Percentiles rank a stretch among this genome's conserved stretches.
These are phyloP conservation scores for Pichia sp. DNA, from an alignment of 1,139 yeast genomes.

Conservation along the genomic window DNA sequence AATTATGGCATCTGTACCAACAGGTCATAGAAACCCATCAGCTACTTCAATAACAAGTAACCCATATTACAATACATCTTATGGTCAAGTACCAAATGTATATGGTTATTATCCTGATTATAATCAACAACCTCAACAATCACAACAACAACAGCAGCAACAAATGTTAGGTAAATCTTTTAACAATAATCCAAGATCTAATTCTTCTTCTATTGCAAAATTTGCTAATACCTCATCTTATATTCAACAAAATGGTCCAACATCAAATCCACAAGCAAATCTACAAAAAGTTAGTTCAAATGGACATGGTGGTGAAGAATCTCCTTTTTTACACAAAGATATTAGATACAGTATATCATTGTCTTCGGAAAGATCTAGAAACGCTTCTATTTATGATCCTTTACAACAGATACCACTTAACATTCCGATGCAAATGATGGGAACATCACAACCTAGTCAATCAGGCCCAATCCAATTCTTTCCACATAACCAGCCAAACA, in stretches of 20 bases:
- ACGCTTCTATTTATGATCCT: conserved; percentile 34
- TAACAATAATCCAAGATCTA: not conserved
- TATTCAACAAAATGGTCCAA: conserved; percentile 6
- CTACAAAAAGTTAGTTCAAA: not conserved
- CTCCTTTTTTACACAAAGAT: conserved; percentile 29
- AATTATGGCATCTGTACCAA: not conserved
- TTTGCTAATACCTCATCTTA: not conserved
- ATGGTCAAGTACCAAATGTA: not conserved
- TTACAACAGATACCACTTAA: conserved; percentile 26
- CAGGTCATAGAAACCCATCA: conserved; percentile 11
- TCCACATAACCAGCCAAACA: not conserved
- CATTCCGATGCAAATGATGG: not conserved
- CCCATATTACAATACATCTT: conserved; percentile 11
- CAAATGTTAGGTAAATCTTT: not conserved
- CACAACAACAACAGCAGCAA: conserved; percentile 1
- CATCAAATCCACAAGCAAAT: conserved; percentile 10
- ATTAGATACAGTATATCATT: conserved; percentile 30
- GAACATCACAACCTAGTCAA: not conserved
- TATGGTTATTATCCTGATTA: conserved; percentile 8
- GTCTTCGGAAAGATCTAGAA: conserved; percentile 28
- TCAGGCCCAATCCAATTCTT: not conserved
- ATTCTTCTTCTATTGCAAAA: not conserved
- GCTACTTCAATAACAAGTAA: conserved; percentile 13
- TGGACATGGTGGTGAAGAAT: conserved; percentile 13
- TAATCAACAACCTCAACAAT: not conserved